Conservation (phyloP, 805 yeast genomes). For the Wickerhamomyces hampshirensis region DNA sequence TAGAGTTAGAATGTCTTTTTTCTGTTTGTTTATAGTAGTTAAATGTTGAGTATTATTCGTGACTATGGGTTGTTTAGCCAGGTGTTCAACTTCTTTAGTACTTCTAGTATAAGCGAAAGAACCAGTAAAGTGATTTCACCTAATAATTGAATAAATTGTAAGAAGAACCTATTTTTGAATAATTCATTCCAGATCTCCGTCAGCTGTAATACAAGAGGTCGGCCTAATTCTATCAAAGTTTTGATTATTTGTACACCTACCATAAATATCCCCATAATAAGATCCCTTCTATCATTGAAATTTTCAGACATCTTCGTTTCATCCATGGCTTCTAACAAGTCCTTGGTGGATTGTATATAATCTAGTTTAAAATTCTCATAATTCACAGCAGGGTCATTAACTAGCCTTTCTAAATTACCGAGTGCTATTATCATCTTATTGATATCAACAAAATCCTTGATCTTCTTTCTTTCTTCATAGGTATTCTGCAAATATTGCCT, state of each 20-base stretch:
- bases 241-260: conserved; percentile 10
- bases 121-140: conserved; percentile 11
- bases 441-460: conserved; percentile 12
- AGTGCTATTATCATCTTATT: conserved; percentile 6
- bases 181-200: conserved; percentile 1
- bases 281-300: conserved; percentile 1
- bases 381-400: conserved; percentile 3
- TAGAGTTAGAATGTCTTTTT: no score
- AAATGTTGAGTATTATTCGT: not conserved
- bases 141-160: conserved; percentile 2
- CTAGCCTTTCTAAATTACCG: conserved; percentile 6
- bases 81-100: conserved; percentile 3
- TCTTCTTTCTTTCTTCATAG: conserved; percentile 3
- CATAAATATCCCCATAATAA: conserved; percentile 9
- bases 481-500: not conserved
- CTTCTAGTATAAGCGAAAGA: conserved; percentile 5
- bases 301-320: not conserved
- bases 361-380: conserved; percentile 4
- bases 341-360: conserved; percentile 5
- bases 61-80: not conserved
- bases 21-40: no score
- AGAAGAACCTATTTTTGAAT: conserved; percentile 5
- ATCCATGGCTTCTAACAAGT: conserved; percentile 7
- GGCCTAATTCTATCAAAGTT: conserved; percentile 8
- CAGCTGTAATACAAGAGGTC: conserved; percentile 5